Evolutionary conservation across 2,329 filamentous ascomycete species (phyloP).

Genomic region (Chaetomiaceae sp.): DNA sequence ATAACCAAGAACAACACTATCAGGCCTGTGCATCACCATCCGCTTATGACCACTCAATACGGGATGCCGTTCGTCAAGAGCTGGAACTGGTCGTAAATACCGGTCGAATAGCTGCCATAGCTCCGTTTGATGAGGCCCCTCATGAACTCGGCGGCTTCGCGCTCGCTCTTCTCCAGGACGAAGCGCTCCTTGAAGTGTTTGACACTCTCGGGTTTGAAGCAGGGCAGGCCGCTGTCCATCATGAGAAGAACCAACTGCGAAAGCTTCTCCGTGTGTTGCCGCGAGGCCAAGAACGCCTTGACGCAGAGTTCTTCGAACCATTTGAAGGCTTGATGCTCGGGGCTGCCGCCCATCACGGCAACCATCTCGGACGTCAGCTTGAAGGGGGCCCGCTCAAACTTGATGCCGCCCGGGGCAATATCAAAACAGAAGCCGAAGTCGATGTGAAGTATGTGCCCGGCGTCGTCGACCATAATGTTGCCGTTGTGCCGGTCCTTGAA

Average conservation of each 20-base stretch:
- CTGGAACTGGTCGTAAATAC: constrained; percentile 97
- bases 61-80: constrained; percentile 95
- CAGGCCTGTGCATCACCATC: too few relatives aligned
- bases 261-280: constrained; percentile 83
- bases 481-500: constrained; percentile 99
- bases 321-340: constrained; percentile 78
- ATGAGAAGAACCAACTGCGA: constrained; percentile 86
- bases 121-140: constrained; percentile 83
- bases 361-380: constrained; percentile 98
- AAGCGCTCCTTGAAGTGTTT: constrained; percentile 89
- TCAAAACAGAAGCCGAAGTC: constrained; percentile 99
- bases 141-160: constrained; percentile 94
- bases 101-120: constrained; percentile 83
- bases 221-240: constrained; percentile 92
- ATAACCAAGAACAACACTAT: background rate
- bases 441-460: constrained; percentile 95
- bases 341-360: constrained; percentile 92
- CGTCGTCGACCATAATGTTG: constrained; percentile 99
- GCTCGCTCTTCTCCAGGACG: constrained; percentile 82
- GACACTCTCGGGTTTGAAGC: constrained; percentile 95
- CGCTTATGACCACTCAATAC: constrained; percentile 46
- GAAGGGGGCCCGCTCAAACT: constrained; percentile 96
- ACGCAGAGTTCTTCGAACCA: constrained; percentile 96
- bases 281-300: constrained; percentile 85
- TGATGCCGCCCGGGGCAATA: constrained; percentile 92